phyloP scores from a whole-genome alignment of 441 rosid species.

The Gossypium davidsonii region DNA sequence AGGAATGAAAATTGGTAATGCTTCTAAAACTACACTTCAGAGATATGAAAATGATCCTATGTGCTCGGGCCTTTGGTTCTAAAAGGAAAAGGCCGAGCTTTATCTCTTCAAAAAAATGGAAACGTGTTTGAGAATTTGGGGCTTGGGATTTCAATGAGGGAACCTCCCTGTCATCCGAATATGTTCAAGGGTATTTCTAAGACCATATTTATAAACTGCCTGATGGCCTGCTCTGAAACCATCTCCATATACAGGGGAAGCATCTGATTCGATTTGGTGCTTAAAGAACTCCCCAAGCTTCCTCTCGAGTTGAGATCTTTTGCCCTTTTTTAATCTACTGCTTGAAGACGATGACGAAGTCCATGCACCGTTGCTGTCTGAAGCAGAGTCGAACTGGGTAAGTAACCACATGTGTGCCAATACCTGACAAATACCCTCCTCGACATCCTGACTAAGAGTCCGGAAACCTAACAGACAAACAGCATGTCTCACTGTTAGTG shows the following conservation, averaged over 20 bases:
- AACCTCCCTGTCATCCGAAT: constrained; percentile 54
- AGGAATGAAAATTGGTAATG: constrained; percentile 15
- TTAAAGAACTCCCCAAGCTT: constrained; percentile 65
- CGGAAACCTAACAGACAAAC: constrained; percentile 45
- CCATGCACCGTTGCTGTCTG: constrained; percentile 31
- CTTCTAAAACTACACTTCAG: constrained; percentile 11
- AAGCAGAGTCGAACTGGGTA: constrained; percentile 33
- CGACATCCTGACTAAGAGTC: constrained; percentile 67
- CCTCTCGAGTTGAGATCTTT: constrained; percentile 42
- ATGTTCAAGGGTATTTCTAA: constrained; percentile 53
- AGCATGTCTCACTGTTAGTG: constrained; percentile 6
- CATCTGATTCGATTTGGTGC: constrained; percentile 61
- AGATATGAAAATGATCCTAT: constrained; percentile 19
- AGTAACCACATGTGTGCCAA: constrained; percentile 76
- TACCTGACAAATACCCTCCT: constrained; percentile 86
- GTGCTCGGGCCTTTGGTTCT: constrained; percentile 23
- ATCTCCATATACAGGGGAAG: constrained; percentile 69
- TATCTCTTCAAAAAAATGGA: constrained; percentile 14
- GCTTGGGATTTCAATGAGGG: constrained; percentile 37
- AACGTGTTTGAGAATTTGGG: neutral
- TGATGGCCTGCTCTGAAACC: constrained; percentile 62
- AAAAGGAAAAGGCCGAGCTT: constrained; percentile 23
- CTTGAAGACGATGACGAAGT: constrained; percentile 32
- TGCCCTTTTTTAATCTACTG: constrained; percentile 26
- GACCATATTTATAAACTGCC: constrained; percentile 58